Base-by-base conservation (phyloP, 768 basidiomycete genomes). In the Xerocomus potaroensis region DNA sequence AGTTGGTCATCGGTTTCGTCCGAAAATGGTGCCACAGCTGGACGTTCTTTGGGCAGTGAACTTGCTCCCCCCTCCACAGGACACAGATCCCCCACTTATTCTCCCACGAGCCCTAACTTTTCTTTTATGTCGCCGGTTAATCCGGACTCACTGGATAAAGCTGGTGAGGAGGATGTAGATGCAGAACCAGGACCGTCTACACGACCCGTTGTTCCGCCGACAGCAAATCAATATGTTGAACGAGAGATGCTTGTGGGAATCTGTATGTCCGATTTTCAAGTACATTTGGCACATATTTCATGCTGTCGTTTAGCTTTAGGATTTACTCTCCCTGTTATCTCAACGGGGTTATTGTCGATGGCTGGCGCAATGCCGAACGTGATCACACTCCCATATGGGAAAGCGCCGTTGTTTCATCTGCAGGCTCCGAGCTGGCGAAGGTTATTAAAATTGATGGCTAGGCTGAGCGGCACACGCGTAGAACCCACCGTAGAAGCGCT, bases 401-500 rank as follows among this genome's bases (percentile, higher is more conserved):
- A 76, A 50, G 78, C 74, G 36, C 78, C 83, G 11, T 75, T 84
- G 9, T 71, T 89, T 47, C 85, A 90, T 60, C 65, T 91, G 29
- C 83, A 83, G 56, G 84, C 84, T 1, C 79, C 81, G 6, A 82
- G 69, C 51, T 91, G 89, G 89, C 76, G 80, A 21, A 79, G 81
- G 60, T 56, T 91, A 44, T 70, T 91, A 31, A 85, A 80, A 56
- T 62, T 91, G 33, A 80, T 91, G 79, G 88, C 87, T 22, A 72
- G 81, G 49, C 64, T 89, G 47, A 82, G 83, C 46, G 79, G 74
- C 24, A 83, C 84, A 5, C 78, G 78, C 41, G 69, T 91, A 36
- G 83, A 90, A 54, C 79, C 88, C 1, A 80, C 83, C 0, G 59
- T 87, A 30, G 84, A 86, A 55, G 81, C 84, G 1, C 65, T 85